Evolutionary conservation across 1,139 yeast species (phyloP), one percentile per base, ranked within the genome.

Genomic region (Hemisphaericaspora xylanilytica): DNA sequence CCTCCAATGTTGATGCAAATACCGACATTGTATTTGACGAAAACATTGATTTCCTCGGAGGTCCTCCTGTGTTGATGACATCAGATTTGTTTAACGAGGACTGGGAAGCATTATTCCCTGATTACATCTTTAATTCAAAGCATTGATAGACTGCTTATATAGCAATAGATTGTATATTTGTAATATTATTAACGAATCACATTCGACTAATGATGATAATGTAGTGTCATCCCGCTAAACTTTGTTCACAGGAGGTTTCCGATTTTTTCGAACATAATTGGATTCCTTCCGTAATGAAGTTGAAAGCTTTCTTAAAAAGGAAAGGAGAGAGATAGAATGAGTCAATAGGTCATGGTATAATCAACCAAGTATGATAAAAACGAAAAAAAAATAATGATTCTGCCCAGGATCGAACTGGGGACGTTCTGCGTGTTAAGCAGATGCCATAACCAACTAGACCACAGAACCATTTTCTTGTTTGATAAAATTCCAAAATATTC

Each of bases 381-480:
- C n/a, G n/a, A n/a, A n/a, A n/a, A n/a, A n/a, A 55, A 59, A 58
- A 49, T 47, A 56, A 56, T 88, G 96, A 85, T 85, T 85, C 80
- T 84, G 88, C 96, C 96, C 96, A 87, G 96, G 96, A 85, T 88
- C 96, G 96, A 88, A 88, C 96, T 86, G 96, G 96, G 96, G 96
- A 88, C 96, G 90, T 86, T 85, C 90, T 85, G 95, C 95, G 95
- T 87, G 96, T 87, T 86, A 87, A 85, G 95, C 95, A 86, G 90
- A 84, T 85, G 95, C 94, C 95, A 86, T 87, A 78, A 87, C 95
- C 95, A 70, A 86, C 95, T 87, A 87, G 95, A 87, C 95, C 95
- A 87, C 87, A 63, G 55, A 66, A 66, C 73, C 73, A 45, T 46
- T 52, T 50, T 44, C 39, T 47, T 36, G 16, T 4, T 9, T 27